Base-by-base conservation (phyloP, 2,329 filamentous ascomycete genomes). In the Xylariales sp. region DNA sequence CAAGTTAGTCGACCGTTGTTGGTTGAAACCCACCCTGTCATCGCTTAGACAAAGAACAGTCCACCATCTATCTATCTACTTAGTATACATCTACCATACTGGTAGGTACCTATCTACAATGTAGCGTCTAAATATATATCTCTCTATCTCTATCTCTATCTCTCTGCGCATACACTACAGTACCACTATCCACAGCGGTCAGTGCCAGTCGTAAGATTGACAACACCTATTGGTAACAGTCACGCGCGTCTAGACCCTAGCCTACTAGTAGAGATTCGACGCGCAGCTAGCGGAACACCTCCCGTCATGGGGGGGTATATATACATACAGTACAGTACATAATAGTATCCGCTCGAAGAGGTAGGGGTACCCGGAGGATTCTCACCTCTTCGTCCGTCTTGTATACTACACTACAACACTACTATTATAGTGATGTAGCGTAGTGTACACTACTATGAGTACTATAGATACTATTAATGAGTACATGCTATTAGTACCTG, bases 161-260 rank as follows among this genome's bases (percentile, higher is more conserved):
- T 41, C 50, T 34, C 30, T 23, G 10, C n/a, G 3, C 28, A 45
- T n/a, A 53, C 12, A 36, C 32, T 39, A 36, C 16, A 36, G 8
- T 14, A 14, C 14, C 39, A 43, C 8, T 52, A 43, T 39, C 5
- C 50, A 57, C 28, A 64, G 43, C 12, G 2, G 45, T 50, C 28
- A 56, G 48, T 30, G 18, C 23, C 39, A 52, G 45, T 57, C 6
- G 23, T 60, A 36, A 65, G 56, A 61, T 57, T 52, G 28, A 59
- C 59, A n/a, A 23, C 39, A 56, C 23, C 6, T 58, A 52, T 58
- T 55, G 14, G 62, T 48, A 62, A 39, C 55, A 58, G 32, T 55
- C 68, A 53, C 62, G 58, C 68, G 68, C 70, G 66, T 71, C 68
- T 70, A 67, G 68, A 64, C 54, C 56, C 60, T 57, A 48, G 61